Evolutionary conservation across 2,329 filamentous ascomycete genomes (phyloP).

Genomic region (Pyricularia sp.): DNA sequence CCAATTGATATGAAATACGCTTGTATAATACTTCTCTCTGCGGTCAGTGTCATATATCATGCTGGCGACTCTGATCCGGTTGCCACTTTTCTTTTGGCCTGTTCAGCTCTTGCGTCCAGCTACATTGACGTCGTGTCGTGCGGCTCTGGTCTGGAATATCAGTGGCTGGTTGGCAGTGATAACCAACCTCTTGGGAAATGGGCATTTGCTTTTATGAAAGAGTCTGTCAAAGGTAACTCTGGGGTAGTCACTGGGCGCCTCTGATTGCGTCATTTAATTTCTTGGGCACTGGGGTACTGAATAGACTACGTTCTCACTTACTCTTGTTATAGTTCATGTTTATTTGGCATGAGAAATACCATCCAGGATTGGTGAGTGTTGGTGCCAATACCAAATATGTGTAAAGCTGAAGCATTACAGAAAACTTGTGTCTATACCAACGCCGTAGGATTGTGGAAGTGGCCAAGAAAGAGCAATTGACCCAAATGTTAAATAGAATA

Average conservation of each 20-base stretch:
- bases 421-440: not conserved
- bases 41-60: not conserved
- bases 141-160: not conserved
- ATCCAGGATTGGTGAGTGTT: not conserved
- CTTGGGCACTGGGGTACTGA: not conserved
- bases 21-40: conserved; percentile 8
- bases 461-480: not conserved
- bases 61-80: not conserved
- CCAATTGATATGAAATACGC: conserved; percentile 6
- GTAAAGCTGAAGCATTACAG: not conserved
- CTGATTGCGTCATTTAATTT: not conserved
- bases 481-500: not conserved
- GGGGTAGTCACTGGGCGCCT: not conserved
- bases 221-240: not conserved
- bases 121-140: not conserved
- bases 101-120: not conserved
- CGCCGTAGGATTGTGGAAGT: not conserved
- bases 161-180: not conserved
- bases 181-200: not conserved
- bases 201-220: not conserved
- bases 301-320: not conserved
- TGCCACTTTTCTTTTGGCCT: not conserved
- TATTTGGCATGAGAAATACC: not conserved
- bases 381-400: not conserved
- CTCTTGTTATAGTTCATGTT: not conserved